A percentile compares a stretch with the other conserved stretches of the same genome.
These are phyloP conservation scores for Fistulifera pelliculosa DNA, from an alignment of 108 stramenopile genomes.

Conservation along the genomic window DNA sequence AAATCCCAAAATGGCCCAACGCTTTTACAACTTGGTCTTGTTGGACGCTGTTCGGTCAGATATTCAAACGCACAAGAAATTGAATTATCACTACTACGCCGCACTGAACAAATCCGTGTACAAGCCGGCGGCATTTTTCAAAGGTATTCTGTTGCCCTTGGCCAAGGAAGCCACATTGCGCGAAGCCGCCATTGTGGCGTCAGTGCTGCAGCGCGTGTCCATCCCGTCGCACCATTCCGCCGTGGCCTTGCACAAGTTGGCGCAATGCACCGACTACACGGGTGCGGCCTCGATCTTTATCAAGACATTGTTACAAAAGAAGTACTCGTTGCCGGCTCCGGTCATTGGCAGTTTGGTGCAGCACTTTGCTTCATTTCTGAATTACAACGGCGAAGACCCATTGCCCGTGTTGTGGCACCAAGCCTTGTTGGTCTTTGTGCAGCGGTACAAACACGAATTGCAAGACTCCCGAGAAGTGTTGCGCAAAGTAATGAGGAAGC, in stretches of 20 bases:
- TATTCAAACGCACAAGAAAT: conserved; percentile 81
- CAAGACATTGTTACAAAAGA: conserved; percentile 91
- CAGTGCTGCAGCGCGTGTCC: conserved; percentile 86
- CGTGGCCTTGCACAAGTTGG: conserved; percentile 95
- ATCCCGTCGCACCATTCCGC: conserved; percentile 96
- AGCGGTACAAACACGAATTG: conserved; percentile 91
- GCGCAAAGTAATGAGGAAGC: conserved; percentile 73
- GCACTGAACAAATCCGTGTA: conserved; percentile 91
- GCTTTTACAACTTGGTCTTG: conserved; percentile 94
- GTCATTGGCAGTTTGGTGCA: conserved; percentile 85
- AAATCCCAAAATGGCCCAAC: conserved; percentile 95
- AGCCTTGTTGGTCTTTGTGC: conserved; percentile 84
- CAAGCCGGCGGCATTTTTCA: conserved; percentile 98
- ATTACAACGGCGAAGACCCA: conserved; percentile 27
- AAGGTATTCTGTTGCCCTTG: conserved; percentile 95
- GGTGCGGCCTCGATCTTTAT: conserved; percentile 90
- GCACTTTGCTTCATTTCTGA: conserved; percentile 82
- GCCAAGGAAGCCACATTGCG: conserved; percentile 85
- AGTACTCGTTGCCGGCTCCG: conserved; percentile 93
- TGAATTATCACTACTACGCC: conserved; percentile 98
- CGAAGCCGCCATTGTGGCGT: conserved; percentile 94
- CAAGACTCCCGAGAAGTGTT: conserved; percentile 73
- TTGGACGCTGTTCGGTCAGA: conserved; percentile 93
- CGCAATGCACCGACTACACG: conserved; percentile 81
- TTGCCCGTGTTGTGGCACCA: conserved; percentile 98